phyloP scores from a whole-genome alignment of 306 rosid genomes.

The Malus orientalis region DNA sequence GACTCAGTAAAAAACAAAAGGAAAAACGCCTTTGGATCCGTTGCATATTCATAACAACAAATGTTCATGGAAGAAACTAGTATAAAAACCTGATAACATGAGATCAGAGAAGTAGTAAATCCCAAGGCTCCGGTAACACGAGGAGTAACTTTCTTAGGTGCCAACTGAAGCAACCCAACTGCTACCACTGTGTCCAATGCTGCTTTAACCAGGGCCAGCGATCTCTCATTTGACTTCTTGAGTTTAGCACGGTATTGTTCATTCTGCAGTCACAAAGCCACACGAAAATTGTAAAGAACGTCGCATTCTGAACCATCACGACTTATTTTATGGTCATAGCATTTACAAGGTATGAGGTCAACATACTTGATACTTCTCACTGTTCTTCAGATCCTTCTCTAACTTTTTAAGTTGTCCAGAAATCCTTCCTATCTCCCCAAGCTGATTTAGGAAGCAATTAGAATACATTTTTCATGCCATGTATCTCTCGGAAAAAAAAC shows the following conservation, averaged over 20 bases:
- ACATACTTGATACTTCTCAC: constrained; percentile 64
- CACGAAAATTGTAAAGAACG: not conserved
- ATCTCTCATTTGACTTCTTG: constrained; percentile 67
- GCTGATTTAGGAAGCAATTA: constrained; percentile 30
- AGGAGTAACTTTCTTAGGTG: constrained; percentile 78
- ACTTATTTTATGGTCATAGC: not conserved
- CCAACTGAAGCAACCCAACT: constrained; percentile 82
- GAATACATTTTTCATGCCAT: constrained; percentile 14
- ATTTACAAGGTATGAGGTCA: constrained; percentile 1
- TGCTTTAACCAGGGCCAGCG: constrained; percentile 76
- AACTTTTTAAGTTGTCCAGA: constrained; percentile 76
- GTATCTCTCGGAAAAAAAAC: not conserved
- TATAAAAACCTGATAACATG: constrained; percentile 81
- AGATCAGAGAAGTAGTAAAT: constrained; percentile 72
- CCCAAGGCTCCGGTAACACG: constrained; percentile 94
- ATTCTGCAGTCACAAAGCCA: constrained; percentile 39
- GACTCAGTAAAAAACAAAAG: constrained; percentile 9
- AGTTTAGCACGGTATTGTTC: constrained; percentile 71
- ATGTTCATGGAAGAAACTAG: not conserved
- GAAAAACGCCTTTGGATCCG: not conserved
- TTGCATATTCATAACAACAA: not conserved
- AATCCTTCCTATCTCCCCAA: constrained; percentile 93
- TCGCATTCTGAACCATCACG: not conserved
- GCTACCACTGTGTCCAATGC: constrained; percentile 79
- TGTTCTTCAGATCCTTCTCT: constrained; percentile 66